Evolutionary conservation across 2,329 filamentous ascomycete genomes (phyloP).

Genomic region (Stachybotrys chlorohalonatus): DNA sequence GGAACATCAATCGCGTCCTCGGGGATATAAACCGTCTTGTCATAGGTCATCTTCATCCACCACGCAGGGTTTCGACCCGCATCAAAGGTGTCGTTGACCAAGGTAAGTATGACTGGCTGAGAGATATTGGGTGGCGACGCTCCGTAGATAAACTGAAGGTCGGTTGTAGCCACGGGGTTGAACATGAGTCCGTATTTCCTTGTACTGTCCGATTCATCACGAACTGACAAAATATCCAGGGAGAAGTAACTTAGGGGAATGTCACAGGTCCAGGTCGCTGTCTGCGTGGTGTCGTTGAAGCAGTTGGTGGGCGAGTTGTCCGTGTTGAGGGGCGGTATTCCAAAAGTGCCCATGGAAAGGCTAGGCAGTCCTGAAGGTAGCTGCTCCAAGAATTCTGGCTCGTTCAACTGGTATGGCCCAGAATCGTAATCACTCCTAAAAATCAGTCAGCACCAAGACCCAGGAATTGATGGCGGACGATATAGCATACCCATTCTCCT

Average conservation of each 20-base stretch:
- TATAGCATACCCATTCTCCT: not conserved
- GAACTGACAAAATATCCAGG: conserved; percentile 27
- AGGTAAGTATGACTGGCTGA: conserved; percentile 26
- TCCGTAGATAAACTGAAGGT: conserved; percentile 39
- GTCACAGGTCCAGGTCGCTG: conserved; percentile 56
- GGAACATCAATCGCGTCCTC: conserved; percentile 24
- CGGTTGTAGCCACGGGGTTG: conserved; percentile 27
- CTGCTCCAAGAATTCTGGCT: conserved; percentile 33
- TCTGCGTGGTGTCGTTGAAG: conserved; percentile 44
- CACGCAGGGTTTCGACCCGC: conserved; percentile 42
- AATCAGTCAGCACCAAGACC: not conserved
- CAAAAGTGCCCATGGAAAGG: conserved; percentile 46
- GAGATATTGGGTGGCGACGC: conserved; percentile 39
- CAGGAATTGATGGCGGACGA: not conserved
- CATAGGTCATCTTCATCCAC: conserved; percentile 41
- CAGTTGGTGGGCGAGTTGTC: conserved; percentile 44
- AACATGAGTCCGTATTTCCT: conserved; percentile 31
- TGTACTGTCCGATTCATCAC: conserved; percentile 14
- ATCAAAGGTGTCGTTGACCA: conserved; percentile 45
- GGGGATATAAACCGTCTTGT: conserved; percentile 47
- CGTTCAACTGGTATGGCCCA: not conserved
- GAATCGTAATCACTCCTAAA: no score
- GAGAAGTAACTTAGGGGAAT: conserved; percentile 36
- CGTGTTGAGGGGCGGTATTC: conserved; percentile 44
- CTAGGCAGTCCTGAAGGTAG: conserved; percentile 40